Evolutionary conservation across 768 basidiomycete genomes (phyloP), one percentile per base, ranked within the genome.

Genomic region (Termitomyces sp.): DNA sequence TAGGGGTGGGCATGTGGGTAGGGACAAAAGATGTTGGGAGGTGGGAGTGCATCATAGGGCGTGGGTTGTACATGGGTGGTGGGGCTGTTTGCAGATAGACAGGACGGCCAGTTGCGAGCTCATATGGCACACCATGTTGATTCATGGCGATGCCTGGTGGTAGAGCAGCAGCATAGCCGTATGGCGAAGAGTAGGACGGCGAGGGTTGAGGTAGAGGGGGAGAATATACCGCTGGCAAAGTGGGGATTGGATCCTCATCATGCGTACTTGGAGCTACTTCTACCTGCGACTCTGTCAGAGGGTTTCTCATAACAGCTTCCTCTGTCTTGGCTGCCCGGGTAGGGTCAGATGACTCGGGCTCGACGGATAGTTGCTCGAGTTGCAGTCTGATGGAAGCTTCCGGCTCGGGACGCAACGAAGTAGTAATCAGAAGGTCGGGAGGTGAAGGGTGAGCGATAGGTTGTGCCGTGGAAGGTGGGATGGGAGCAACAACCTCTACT

Each of bases 51-150:
- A 85, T 76, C 53, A 83, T 64, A 15, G 87, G 84, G n/a, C 81
- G 84, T 49, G 85, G 84, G 47, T 82, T 83, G 64, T 82, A 87
- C 74, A 87, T 77, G 28, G 77, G 75, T 2, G 77, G 74, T 19
- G 82, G 79, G 12, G 78, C 74, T n/a, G 77, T 70, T 58, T 84
- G 80, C 28, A 92, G 74, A 62, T 86, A 87, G 34, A 93, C 84
- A 11, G 88, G 81, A 38, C 88, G 88, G 40, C 91, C 91, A 5
- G 88, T 91, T 14, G 88, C 83, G 50, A 91, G 65, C 68, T 93
- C 90, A 65, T 85, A 92, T n/a, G 88, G 76, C 72, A 90, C 77
- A 32, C 90, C 90, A 57, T 88, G 84, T 52, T 83, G 80, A 60
- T 84, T 84, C 64, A 90, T 70, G 14, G 79, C 88, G 48, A 91